Percentiles rank a stretch among this genome's conserved stretches.
These are phyloP conservation scores for Zasmidium citrigriseum DNA, from an alignment of 2,329 filamentous ascomycete species.

Conservation along the genomic window DNA sequence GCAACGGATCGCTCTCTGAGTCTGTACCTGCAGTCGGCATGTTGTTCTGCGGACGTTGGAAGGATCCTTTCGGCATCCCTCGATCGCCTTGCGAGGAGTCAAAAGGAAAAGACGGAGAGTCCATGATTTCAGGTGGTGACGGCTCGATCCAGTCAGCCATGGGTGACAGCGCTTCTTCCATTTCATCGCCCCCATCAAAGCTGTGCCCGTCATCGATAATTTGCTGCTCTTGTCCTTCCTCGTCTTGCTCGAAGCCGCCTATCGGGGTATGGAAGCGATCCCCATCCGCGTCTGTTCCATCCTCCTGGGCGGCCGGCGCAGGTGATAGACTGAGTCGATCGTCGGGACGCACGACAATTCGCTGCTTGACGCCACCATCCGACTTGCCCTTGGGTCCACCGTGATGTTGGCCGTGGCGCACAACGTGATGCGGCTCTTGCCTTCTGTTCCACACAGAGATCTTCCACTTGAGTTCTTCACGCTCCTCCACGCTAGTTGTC, in stretches of 20 bases:
- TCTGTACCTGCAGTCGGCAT: no score
- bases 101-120: background rate
- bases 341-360: slow-evolving; percentile 10
- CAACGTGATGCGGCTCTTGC: slow-evolving; percentile 29
- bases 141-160: slow-evolving; percentile 8
- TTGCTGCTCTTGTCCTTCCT: slow-evolving; percentile 1
- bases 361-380: background rate
- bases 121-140: background rate
- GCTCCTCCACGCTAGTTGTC: slow-evolving; percentile 65
- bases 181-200: slow-evolving; percentile 14
- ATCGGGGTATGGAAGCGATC: slow-evolving; percentile 17
- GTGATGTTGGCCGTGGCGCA: slow-evolving; percentile 16
- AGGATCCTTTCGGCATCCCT: no score
- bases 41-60: no score
- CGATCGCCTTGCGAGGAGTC: background rate
- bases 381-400: background rate
- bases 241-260: slow-evolving; percentile 6
- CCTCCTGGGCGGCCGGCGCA: slow-evolving; percentile 1
- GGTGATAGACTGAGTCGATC: slow-evolving; percentile 32
- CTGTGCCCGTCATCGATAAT: slow-evolving; percentile 8
- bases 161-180: slow-evolving; percentile 4
- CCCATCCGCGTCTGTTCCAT: slow-evolving; percentile 16
- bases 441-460: slow-evolving; percentile 40
- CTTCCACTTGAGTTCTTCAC: slow-evolving; percentile 54
- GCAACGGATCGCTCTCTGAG: background rate